Percentiles rank a stretch among this genome's conserved stretches.
Conservation (phyloP, 768 basidiomycete genomes). For the Mycena vulgaris region DNA sequence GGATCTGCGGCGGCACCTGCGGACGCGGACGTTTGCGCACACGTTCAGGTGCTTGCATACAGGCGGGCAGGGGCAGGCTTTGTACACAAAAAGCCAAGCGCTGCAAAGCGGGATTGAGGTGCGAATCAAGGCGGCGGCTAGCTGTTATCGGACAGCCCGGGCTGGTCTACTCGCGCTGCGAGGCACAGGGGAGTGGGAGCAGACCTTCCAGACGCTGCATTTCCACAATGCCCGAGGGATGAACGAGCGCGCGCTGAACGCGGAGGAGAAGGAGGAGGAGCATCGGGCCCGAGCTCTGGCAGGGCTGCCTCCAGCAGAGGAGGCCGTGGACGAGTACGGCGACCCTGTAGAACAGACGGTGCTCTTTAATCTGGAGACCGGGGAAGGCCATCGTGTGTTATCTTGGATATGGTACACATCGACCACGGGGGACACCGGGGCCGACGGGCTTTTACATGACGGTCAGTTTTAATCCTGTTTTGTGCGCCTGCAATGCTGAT, state of each 20-base stretch:
- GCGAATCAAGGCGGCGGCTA: constrained; percentile 7
- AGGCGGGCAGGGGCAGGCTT: constrained; percentile 26
- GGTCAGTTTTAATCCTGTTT: constrained; percentile 10
- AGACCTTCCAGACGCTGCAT: constrained; percentile 15
- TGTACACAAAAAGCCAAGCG: constrained; percentile 34
- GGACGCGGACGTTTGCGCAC: constrained; percentile 34
- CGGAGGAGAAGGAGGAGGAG: constrained; percentile 39
- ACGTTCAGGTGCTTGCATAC: constrained; percentile 38
- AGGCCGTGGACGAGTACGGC: not conserved
- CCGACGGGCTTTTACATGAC: constrained; percentile 15
- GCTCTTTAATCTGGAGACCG: constrained; percentile 19
- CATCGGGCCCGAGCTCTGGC: constrained; percentile 20
- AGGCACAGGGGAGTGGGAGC: constrained; percentile 36
- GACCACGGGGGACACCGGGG: not conserved
- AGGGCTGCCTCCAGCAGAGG: not conserved
- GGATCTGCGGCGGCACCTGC: constrained; percentile 37
- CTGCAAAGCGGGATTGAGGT: constrained; percentile 37
- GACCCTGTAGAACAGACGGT: constrained; percentile 7
- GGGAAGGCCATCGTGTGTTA: constrained; percentile 28
- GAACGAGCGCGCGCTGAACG: constrained; percentile 33
- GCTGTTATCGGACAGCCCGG: constrained; percentile 14
- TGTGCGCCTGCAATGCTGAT: not conserved
- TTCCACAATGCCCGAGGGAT: constrained; percentile 32
- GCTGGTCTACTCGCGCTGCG: constrained; percentile 18
- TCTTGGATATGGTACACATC: constrained; percentile 42